Base-by-base conservation (phyloP, 805 yeast species). In the Middelhovenomyces tepae region DNA sequence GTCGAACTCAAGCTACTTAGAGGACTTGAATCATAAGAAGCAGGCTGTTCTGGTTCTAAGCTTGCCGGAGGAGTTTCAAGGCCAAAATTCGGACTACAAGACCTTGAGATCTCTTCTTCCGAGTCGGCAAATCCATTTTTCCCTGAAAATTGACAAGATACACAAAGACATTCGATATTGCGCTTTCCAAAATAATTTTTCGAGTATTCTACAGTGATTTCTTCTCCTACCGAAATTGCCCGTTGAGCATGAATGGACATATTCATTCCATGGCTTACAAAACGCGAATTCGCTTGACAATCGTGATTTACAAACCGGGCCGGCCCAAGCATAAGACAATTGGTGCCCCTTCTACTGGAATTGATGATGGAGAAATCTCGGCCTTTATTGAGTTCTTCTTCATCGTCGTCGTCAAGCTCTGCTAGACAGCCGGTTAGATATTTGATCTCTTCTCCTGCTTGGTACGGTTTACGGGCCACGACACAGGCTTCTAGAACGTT, bases 271-370 rank as follows among this genome's bases (percentile, higher is more conserved):
- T 39, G 36, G 3, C 62, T 45, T 4, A 48, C 40, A 39, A 67
- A 65, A 23, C 47, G 49, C 2, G 65, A 55, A 42, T 67, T 67
- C 4, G 67, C 58, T n/a, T 54, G 40, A 43, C 73, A 67, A 42
- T 66, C 65, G 42, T 67, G 73, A 42, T 67, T 67, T 6, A 67
- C 62, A 41, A 67, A 67, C 23, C 73, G 48, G 9, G 64, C 57
- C 0, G 72, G 73, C 0, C 73, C 73, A 24, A 67, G 50, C 70
- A 67, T 62, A 17, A 67, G 45, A 32, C 66, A 58, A 14, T 59
- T 49, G 3, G 42, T 46, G 7, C 51, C 51, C 18, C 46, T 42
- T 7, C 67, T 45, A 14, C 57, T 47, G 4, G 66, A 52, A 32
- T 61, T 53, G 25, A 67, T 57, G 17, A 67, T 56, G 29, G 69